Conservation (phyloP, 2,329 filamentous ascomycete genomes). For the Trematosphaeria pertusa region DNA sequence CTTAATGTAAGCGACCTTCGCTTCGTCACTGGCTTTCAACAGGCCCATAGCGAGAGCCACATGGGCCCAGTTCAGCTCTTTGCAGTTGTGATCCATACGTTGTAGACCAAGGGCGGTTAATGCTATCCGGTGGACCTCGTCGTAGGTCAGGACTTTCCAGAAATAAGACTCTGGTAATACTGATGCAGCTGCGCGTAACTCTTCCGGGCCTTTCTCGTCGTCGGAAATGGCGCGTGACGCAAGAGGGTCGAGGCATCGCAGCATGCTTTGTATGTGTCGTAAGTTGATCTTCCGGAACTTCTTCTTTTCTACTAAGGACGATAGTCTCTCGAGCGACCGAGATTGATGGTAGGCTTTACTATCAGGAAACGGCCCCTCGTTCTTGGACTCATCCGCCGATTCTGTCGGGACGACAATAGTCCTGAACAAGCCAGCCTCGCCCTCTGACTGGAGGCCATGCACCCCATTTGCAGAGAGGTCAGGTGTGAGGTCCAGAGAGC, state of each 20-base stretch:
- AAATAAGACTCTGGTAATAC: conserved; percentile 42
- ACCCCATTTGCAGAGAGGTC: conserved; percentile 53
- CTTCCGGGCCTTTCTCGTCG: conserved; percentile 25
- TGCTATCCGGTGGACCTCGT: conserved; percentile 67
- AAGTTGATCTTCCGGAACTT: conserved; percentile 63
- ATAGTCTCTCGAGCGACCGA: background rate
- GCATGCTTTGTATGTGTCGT: conserved; percentile 69
- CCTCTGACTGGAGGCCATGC: conserved; percentile 54
- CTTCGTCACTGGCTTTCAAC: conserved; percentile 54
- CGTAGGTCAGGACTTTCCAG: conserved; percentile 63
- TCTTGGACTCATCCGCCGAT: conserved; percentile 17
- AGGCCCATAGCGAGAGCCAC: conserved; percentile 52
- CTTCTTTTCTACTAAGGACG: conserved; percentile 22
- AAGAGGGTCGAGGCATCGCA: conserved; percentile 54
- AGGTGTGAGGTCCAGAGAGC: conserved; percentile 58
- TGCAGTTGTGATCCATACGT: conserved; percentile 22
- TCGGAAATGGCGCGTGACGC: conserved; percentile 31
- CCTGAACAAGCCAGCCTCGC: conserved; percentile 39
- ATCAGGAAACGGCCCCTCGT: conserved; percentile 12
- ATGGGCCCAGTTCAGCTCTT: conserved; percentile 48
- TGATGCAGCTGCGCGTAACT: conserved; percentile 22
- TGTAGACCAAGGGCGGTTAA: conserved; percentile 58
- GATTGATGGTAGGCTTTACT: background rate
- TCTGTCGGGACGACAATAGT: conserved; percentile 43
- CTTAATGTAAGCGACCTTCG: conserved; percentile 52